Evolutionary conservation across 768 basidiomycete species (phyloP).

Genomic region (Trametes maxima): DNA sequence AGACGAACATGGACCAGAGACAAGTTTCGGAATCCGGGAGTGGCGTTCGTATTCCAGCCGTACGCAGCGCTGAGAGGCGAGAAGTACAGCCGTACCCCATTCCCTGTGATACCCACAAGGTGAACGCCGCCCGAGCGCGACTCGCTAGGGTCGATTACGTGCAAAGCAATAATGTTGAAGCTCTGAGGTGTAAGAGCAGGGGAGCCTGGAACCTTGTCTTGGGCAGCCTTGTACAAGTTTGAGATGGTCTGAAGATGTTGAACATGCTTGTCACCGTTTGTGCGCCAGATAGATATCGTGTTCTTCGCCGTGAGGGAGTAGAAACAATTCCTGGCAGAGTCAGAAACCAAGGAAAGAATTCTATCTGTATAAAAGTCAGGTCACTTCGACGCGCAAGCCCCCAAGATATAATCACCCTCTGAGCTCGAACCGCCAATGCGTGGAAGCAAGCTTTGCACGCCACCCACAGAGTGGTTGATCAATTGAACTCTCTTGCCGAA

Average conservation of each 20-base stretch:
- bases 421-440: slow-evolving; percentile 62
- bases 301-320: slow-evolving; percentile 74
- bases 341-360: slow-evolving; percentile 67
- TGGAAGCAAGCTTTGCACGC: slow-evolving; percentile 78
- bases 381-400: not conserved
- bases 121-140: slow-evolving; percentile 66
- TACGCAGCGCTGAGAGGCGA: slow-evolving; percentile 46
- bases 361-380: slow-evolving; percentile 53
- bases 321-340: slow-evolving; percentile 68
- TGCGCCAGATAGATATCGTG: slow-evolving; percentile 67
- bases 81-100: slow-evolving; percentile 87
- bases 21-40: slow-evolving; percentile 50
- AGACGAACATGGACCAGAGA: slow-evolving; percentile 80
- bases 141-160: slow-evolving; percentile 67
- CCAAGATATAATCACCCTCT: slow-evolving; percentile 52
- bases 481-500: slow-evolving; percentile 86
- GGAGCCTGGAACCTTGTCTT: slow-evolving; percentile 80
- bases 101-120: slow-evolving; percentile 79
- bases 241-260: slow-evolving; percentile 76
- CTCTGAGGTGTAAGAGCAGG: slow-evolving; percentile 68
- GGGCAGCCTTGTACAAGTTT: slow-evolving; percentile 72
- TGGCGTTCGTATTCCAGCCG: slow-evolving; percentile 38
- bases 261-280: slow-evolving; percentile 63
- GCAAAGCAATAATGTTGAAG: slow-evolving; percentile 71
- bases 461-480: slow-evolving; percentile 83